Conservation (phyloP, 192 early-diverging fungal species). For the Entomortierella chlamydospora region DNA sequence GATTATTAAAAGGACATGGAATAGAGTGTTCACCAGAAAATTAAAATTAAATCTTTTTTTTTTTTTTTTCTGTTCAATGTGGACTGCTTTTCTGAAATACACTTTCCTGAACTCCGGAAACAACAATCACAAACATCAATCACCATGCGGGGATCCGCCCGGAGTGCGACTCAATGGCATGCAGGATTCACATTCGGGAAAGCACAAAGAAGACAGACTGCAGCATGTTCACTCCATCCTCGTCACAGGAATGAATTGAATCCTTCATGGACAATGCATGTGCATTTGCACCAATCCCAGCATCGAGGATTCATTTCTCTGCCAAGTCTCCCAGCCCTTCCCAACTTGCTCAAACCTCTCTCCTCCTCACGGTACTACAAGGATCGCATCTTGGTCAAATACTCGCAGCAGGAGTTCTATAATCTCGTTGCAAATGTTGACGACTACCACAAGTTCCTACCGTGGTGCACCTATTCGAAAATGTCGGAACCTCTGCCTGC, state of each 20-base stretch:
- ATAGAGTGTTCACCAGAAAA: too few species aligned
- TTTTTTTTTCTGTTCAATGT: too few species aligned
- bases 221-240: not conserved
- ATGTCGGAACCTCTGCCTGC: conserved; percentile 58
- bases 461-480: conserved; percentile 78
- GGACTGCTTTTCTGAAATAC: too few species aligned
- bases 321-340: conserved; percentile 25
- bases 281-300: not conserved
- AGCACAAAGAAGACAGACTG: not conserved
- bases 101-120: too few species aligned
- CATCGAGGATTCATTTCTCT: conserved; percentile 27
- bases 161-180: not conserved
- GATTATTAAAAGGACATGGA: too few species aligned
- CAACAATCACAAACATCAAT: too few species aligned
- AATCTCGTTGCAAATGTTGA: conserved; percentile 84
- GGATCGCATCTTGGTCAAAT: conserved; percentile 60
- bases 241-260: not conserved
- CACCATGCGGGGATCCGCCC: not conserved
- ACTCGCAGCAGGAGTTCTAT: conserved; percentile 83
- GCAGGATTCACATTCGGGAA: not conserved
- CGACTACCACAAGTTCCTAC: conserved; percentile 85
- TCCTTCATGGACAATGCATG: not conserved
- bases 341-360: conserved; percentile 30
- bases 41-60: too few species aligned
- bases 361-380: conserved; percentile 27